Evolutionary conservation across 345 rosid genomes (phyloP), one percentile per base, ranked within the genome.

Genomic region (Eucalyptus rudis): DNA sequence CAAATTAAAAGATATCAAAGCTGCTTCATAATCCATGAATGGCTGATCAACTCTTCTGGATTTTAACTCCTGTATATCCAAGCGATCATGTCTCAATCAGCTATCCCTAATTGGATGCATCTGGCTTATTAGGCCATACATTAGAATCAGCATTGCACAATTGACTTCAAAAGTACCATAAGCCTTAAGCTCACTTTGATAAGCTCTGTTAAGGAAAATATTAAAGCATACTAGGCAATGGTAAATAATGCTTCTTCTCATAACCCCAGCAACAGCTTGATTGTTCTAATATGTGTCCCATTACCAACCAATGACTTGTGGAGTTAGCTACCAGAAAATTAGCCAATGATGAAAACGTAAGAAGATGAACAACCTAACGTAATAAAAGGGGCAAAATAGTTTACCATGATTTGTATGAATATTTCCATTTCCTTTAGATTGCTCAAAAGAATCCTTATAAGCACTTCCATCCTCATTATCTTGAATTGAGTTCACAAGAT

Each of bases 401-500:
- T 88, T 91, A 95, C 96, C 96, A 76, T 88, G 91, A 91, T 92
- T 89, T 79, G 90, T 87, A 90, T 87, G 89, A 91, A 90, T 89
- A 86, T 84, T 92, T 89, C 91, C 83, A 87, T 91, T 64, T 90
- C 89, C 93, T 88, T 49, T 86, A 64, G 87, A 86, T 86, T 87
- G 90, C 68, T 84, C 89, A 89, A n/a, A 89, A 88, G 56, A 90
- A 87, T 92, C 91, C 89, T 47, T 79, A 62, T 92, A 91, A 51
- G 85, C 91, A 88, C 86, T 86, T 88, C 89, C 87, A 83, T 87
- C 88, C 33, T 87, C 58, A 79, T 91, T 91, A 90, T 91, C 95
- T 89, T 91, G 86, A 89, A 95, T 71, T 17, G 90, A 86, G 86
- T 93, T 93, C 89, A 94, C 95, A 87, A 97, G 98, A 95, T 98